These are phyloP conservation scores for Leishmania guyanensis DNA, from an alignment of 208 protist species.

Conservation along the genomic window DNA sequence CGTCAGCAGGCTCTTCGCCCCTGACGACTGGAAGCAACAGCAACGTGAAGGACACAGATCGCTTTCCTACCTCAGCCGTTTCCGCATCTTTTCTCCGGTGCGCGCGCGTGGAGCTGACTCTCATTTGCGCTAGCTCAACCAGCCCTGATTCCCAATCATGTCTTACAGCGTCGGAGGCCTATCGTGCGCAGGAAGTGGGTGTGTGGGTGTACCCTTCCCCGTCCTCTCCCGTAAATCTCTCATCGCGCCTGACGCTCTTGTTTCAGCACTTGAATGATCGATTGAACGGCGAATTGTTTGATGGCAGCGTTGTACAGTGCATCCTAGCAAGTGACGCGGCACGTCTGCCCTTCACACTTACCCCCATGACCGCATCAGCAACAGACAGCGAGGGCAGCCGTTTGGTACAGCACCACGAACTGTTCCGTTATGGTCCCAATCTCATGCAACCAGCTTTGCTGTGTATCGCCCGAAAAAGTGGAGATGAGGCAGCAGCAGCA, in stretches of 20 bases:
- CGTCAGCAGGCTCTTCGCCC: background rate
- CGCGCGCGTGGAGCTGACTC: conserved; percentile 12
- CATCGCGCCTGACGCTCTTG: conserved; percentile 41
- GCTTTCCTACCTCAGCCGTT: background rate
- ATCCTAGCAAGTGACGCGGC: conserved; percentile 27
- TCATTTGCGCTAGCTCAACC: conserved; percentile 7
- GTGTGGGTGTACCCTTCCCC: conserved; percentile 23
- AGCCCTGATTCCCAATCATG: background rate
- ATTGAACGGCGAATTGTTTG: conserved; percentile 66
- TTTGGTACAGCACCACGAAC: background rate
- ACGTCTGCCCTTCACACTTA: conserved; percentile 17
- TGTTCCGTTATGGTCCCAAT: conserved; percentile 19
- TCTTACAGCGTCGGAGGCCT: background rate
- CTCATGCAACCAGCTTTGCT: conserved; percentile 9
- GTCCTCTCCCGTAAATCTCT: background rate
- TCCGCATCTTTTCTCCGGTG: conserved; percentile 9
- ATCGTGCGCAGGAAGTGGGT: conserved; percentile 25
- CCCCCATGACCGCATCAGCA: background rate
- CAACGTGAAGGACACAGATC: background rate
- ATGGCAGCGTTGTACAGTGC: conserved; percentile 67
- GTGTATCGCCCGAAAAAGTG: conserved; percentile 5
- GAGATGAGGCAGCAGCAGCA: background rate
- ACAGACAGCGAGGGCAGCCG: background rate
- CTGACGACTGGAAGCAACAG: background rate
- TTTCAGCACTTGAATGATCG: conserved; percentile 63